Base-by-base conservation (phyloP, 345 rosid species). In the Pugionium cornutum region DNA sequence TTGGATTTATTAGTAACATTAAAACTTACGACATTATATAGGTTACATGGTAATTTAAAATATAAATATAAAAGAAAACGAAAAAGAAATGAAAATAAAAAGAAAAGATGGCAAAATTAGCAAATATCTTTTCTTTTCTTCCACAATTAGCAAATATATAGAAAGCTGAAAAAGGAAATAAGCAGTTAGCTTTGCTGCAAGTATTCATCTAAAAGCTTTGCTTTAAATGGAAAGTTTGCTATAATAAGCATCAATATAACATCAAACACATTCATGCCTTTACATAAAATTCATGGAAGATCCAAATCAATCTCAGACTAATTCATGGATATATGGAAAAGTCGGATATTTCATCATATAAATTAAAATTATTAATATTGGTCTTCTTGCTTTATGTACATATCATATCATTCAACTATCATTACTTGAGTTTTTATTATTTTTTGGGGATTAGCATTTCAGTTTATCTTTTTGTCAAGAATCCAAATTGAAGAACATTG, bases 121-220 rank as follows among this genome's bases (percentile, higher is more conserved):
- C n/a, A n/a, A n/a, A n/a, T n/a, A n/a, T n/a, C n/a, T n/a, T n/a
- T n/a, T n/a, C n/a, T n/a, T n/a, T n/a, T n/a, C n/a, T n/a, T n/a
- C n/a, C n/a, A 18, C 18, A 18, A 27, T 27, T 47, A 49, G 48
- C 47, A 64, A 39, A 69, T 69, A 60, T 69, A 53, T 69, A 69
- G 67, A 69, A 69, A 52, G 45, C 47, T 6, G 34, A 60, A 60
- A 50, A 7, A 25, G 57, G 32, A 61, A 61, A 35, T 32, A 51
- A 51, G 45, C 46, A 61, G 61, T 69, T 69, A 69, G 74, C 53
- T 45, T 69, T 60, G 60, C 67, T 60, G 60, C 73, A 60, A 69
- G 53, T 60, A 60, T 51, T 51, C 46, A 59, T 69, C 56, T 57
- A 28, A 67, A 57, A 58, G 49, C 64, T 67, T 67, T 44, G 62